Percentiles rank a stretch among this genome's conserved stretches.
Conservation (phyloP, 192 early-diverging fungal species). For the Backusella circina region DNA sequence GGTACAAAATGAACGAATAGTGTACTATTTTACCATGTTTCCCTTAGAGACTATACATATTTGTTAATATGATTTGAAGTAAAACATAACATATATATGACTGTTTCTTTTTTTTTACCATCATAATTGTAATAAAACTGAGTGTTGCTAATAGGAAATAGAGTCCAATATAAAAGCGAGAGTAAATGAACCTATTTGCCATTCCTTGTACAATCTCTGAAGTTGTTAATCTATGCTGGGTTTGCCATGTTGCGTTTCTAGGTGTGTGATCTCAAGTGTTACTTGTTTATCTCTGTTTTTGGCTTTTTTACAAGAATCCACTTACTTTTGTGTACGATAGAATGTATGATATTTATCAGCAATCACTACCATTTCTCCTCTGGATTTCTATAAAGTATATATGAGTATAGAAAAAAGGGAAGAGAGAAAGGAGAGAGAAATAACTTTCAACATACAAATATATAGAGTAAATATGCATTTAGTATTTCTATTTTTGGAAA, state of each 20-base stretch:
- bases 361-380: background rate
- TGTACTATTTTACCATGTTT: constrained; percentile 37
- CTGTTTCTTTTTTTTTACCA: constrained; percentile 28
- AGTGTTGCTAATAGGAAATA: constrained; percentile 48
- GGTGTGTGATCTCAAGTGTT: background rate
- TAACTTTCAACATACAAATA: background rate
- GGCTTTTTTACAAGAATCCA: background rate
- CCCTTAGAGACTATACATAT: constrained; percentile 29
- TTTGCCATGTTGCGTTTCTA: constrained; percentile 21
- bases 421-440: background rate
- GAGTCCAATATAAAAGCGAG: constrained; percentile 51
- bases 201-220: constrained; percentile 50
- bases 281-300: background rate
- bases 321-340: background rate
- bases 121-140: constrained; percentile 44
- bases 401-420: background rate
- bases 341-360: background rate
- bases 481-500: background rate
- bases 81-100: background rate
- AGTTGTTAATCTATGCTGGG: constrained; percentile 47
- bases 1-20: background rate
- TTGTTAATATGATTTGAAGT: background rate
- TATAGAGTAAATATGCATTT: background rate
- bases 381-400: background rate
- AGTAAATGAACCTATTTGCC: constrained; percentile 57